These are phyloP conservation scores for Fistulina hepatica DNA, from an alignment of 1,284 basidiomycete species.

Conservation along the genomic window DNA sequence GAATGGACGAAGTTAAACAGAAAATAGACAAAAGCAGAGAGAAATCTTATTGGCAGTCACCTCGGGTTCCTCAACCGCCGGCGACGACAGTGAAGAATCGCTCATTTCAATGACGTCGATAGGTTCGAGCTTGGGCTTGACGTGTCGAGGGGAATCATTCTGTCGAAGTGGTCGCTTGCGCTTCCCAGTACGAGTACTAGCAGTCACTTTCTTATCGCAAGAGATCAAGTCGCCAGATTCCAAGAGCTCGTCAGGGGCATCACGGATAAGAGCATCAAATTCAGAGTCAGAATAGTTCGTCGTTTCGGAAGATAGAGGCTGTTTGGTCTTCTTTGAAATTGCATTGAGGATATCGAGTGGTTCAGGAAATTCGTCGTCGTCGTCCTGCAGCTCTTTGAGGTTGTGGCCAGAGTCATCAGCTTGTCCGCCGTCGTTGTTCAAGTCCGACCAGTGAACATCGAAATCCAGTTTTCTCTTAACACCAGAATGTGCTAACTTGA, in stretches of 20 bases:
- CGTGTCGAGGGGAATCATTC: no score
- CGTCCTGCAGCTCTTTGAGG: constrained; percentile 23
- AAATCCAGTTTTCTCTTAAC: constrained; percentile 31
- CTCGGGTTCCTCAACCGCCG: no score
- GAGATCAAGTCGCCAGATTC: no score
- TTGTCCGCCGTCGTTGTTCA: constrained; percentile 29
- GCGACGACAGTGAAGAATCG: no score
- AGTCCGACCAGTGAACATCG: constrained; percentile 39
- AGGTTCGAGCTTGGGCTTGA: no score
- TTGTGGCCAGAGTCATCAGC: constrained; percentile 13
- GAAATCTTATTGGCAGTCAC: no score
- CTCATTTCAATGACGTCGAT: no score
- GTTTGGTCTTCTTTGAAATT: constrained; percentile 6
- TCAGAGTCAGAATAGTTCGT: constrained; percentile 29
- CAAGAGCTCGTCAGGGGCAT: background rate
- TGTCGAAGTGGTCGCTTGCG: no score
- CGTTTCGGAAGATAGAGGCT: constrained; percentile 17
- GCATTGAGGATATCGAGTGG: constrained; percentile 26
- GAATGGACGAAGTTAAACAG: no score
- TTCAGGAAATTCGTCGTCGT: constrained; percentile 39
- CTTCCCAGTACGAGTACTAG: no score
- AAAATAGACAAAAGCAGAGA: no score
- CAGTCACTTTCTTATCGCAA: no score
- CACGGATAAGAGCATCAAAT: constrained; percentile 16
- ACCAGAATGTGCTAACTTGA: constrained; percentile 25